Percentiles rank a stretch among this genome's conserved stretches.
Conservation (phyloP, 257 asterid species). For the Lycium ferocissimum region DNA sequence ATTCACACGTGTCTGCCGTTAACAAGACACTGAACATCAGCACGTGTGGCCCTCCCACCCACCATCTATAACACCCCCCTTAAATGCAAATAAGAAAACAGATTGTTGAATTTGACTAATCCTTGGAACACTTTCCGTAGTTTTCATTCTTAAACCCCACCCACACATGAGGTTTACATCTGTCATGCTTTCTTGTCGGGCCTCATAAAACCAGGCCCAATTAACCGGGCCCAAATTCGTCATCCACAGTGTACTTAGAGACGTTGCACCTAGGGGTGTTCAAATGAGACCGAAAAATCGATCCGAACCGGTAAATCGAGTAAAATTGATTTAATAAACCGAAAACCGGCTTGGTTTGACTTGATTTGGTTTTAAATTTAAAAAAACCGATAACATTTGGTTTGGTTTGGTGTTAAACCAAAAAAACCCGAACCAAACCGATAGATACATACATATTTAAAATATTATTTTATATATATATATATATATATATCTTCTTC, state of each 20-base stretch:
- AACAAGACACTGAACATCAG: slow-evolving; percentile 37
- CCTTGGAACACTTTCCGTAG: slow-evolving; percentile 23
- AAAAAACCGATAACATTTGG: no score
- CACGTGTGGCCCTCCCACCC: slow-evolving; percentile 38
- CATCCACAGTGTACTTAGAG: slow-evolving; percentile 31
- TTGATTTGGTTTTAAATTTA: no score
- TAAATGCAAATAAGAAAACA: slow-evolving; percentile 30
- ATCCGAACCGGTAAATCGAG: no score
- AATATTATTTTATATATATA: no score
- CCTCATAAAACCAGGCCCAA: slow-evolving; percentile 35
- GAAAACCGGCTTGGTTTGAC: no score
- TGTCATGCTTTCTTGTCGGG: slow-evolving; percentile 49
- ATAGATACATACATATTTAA: no score
- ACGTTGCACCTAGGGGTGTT: no score
- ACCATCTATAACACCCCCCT: neutral
- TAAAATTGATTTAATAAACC: no score
- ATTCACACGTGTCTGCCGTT: slow-evolving; percentile 50
- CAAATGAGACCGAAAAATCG: no score
- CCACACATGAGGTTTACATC: slow-evolving; percentile 55
- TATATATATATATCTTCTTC: no score
- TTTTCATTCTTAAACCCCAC: slow-evolving; percentile 43
- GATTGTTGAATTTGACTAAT: slow-evolving; percentile 50
- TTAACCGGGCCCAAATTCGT: slow-evolving; percentile 33
- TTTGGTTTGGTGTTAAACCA: no score
- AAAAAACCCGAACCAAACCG: no score